These are phyloP conservation scores for Podospora pseudopauciseta DNA, from an alignment of 495 filamentous ascomycete species.

Conservation along the genomic window DNA sequence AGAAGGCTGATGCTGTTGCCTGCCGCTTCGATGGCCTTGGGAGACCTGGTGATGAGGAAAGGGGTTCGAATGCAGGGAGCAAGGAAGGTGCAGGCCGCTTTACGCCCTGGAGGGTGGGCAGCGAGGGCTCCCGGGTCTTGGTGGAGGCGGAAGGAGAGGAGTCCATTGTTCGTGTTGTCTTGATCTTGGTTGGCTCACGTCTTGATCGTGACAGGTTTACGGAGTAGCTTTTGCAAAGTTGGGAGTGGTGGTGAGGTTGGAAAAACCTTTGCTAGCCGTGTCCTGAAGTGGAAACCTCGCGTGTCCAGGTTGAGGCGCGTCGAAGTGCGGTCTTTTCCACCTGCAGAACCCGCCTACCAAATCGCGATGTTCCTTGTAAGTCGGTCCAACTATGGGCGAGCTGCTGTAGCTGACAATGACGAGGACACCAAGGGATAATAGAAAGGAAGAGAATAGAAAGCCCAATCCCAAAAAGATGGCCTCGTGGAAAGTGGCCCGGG, in stretches of 20 bases:
- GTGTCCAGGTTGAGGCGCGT: constrained; percentile 28
- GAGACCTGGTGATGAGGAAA: constrained; percentile 80
- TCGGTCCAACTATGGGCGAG: background rate
- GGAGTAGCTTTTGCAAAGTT: background rate
- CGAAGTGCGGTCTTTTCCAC: constrained; percentile 21
- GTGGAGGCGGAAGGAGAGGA: constrained; percentile 26
- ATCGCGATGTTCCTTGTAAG: constrained; percentile 21
- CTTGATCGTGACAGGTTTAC: constrained; percentile 27
- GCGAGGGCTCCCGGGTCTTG: constrained; percentile 31
- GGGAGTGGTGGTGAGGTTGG: background rate
- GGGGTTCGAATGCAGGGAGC: constrained; percentile 89
- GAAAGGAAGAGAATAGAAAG: background rate
- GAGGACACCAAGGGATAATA: background rate
- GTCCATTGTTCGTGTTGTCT: constrained; percentile 25
- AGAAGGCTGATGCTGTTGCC: constrained; percentile 49
- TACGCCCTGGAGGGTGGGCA: constrained; percentile 55
- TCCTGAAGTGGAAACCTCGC: constrained; percentile 6
- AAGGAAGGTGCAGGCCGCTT: constrained; percentile 79
- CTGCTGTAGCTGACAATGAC: background rate
- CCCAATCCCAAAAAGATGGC: background rate
- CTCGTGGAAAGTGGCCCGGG: background rate
- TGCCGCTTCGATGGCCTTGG: constrained; percentile 70
- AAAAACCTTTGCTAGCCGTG: constrained; percentile 13
- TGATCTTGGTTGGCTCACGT: constrained; percentile 10
- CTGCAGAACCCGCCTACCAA: constrained; percentile 8